Base-by-base conservation (phyloP, 2,329 filamentous ascomycete genomes). In the Diaporthe vaccinii region DNA sequence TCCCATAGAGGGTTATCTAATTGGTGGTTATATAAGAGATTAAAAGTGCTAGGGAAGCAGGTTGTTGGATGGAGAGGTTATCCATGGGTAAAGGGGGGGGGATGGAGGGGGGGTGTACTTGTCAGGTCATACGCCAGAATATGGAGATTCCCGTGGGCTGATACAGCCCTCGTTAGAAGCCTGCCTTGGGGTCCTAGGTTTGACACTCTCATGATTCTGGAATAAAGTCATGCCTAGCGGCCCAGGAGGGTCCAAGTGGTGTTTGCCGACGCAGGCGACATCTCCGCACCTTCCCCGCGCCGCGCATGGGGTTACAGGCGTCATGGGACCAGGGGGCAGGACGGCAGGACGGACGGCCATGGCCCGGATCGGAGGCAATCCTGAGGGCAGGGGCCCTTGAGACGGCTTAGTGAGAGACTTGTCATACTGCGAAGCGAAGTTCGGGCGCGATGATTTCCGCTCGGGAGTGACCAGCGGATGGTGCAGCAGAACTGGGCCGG, bases 271-370 rank as follows among this genome's bases (percentile, higher is more conserved):
- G 14, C 25, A 62, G 34, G 34, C 55, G 44, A 4, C 3, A 39
- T 72, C 75, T 55, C 65, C 67, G 51, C 72, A 76, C 36, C 55
- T 72, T 67, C 72, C 72, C 75, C 72, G 65, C 74, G 57, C 72
- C 17, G 17, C 22, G 51, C 39, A 44, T 31, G 20, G 20, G 34
- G 57, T 39, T 31, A n/a, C 28, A 10, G 49, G 49, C 59, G 68
- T 71, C 57, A 67, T 65, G 73, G 34, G 70, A 49, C 57, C 62
- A 58, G 31, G 31, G 20, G 51, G 39, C 34, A 72, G 28, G 49
- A 20, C 36, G 41, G 44, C 55, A 22, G 28, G 46, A 36, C 58
- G 25, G 58, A 41, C 31, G 51, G 46, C 46, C 53, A 5, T 36
- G 28, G 59, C 25, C 53, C 62, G 62, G 39, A 59, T 28, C 51